These are phyloP conservation scores for Monilinia aucupariae DNA, from an alignment of 2,329 filamentous ascomycete genomes.

Conservation along the genomic window DNA sequence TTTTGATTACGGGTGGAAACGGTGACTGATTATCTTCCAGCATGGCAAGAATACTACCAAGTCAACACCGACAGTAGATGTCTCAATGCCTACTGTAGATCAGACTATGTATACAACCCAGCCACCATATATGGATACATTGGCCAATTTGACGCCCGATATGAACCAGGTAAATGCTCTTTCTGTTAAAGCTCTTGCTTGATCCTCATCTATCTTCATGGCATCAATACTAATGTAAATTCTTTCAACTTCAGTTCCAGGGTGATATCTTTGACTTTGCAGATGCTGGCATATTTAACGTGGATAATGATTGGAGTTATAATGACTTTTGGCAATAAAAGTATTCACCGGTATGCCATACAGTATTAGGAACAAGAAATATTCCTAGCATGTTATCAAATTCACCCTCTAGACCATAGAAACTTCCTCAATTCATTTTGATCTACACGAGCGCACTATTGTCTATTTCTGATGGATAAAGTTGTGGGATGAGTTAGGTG, in stretches of 20 bases:
- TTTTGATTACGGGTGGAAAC: background rate
- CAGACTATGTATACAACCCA: constrained; percentile 5
- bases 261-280: constrained; percentile 6
- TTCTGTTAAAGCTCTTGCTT: background rate
- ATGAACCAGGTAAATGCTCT: background rate
- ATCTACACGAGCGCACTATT: background rate
- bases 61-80: background rate
- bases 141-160: background rate
- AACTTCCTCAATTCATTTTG: background rate
- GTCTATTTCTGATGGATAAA: background rate
- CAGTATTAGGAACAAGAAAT: background rate
- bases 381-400: background rate
- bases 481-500: background rate
- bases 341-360: background rate
- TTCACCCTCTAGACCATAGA: background rate
- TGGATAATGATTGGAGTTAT: constrained; percentile 10
- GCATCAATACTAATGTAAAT: background rate
- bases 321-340: constrained; percentile 8
- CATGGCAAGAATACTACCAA: background rate
- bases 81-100: background rate
- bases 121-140: background rate
- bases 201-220: background rate
- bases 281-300: background rate
- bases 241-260: background rate
- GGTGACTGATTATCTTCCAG: background rate